phyloP scores from a whole-genome alignment of 352 stramenopile species.

The Aphanomyces astaci region DNA sequence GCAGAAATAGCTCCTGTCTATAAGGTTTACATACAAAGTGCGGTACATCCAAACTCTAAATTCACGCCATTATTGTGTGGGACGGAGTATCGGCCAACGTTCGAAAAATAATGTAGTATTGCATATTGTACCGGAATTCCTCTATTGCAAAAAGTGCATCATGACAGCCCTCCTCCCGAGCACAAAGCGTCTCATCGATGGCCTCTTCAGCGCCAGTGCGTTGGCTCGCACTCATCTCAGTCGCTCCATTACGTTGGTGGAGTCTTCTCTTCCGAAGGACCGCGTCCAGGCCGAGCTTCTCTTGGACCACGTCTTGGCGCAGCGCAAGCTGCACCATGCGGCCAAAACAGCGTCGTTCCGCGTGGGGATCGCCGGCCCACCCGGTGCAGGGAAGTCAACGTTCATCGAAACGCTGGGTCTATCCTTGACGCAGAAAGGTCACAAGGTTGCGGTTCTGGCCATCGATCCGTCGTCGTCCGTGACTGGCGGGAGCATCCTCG shows the following conservation, averaged over 20 bases:
- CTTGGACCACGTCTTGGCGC: slow-evolving; percentile 72
- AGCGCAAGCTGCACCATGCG: slow-evolving; percentile 32
- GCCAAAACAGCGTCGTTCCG: slow-evolving; percentile 52
- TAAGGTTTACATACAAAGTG: too few relatives aligned
- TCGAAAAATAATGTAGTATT: neutral
- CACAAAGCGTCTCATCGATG: slow-evolving; percentile 48
- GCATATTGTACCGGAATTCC: neutral
- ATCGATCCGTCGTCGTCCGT: slow-evolving; percentile 95
- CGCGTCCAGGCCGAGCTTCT: slow-evolving; percentile 79
- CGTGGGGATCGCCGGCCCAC: slow-evolving; percentile 86
- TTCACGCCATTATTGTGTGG: too few relatives aligned
- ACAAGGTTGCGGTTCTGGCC: slow-evolving; percentile 91
- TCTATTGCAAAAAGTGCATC: neutral
- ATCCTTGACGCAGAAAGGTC: slow-evolving; percentile 67
- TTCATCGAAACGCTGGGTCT: slow-evolving; percentile 95
- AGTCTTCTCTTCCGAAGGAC: slow-evolving; percentile 66
- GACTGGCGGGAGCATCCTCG: slow-evolving; percentile 94
- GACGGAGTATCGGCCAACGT: too few relatives aligned
- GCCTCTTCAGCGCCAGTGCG: slow-evolving; percentile 28
- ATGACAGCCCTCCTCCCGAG: slow-evolving; percentile 27
- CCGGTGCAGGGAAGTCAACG: slow-evolving; percentile 94
- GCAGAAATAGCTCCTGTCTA: too few relatives aligned
- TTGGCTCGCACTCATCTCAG: slow-evolving; percentile 59
- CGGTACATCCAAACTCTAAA: too few relatives aligned
- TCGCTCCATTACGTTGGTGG: slow-evolving; percentile 71